A percentile compares a stretch with the other conserved stretches of the same genome.
phyloP scores from a whole-genome alignment of 768 basidiomycete species.

The Dioszegia crocea region DNA sequence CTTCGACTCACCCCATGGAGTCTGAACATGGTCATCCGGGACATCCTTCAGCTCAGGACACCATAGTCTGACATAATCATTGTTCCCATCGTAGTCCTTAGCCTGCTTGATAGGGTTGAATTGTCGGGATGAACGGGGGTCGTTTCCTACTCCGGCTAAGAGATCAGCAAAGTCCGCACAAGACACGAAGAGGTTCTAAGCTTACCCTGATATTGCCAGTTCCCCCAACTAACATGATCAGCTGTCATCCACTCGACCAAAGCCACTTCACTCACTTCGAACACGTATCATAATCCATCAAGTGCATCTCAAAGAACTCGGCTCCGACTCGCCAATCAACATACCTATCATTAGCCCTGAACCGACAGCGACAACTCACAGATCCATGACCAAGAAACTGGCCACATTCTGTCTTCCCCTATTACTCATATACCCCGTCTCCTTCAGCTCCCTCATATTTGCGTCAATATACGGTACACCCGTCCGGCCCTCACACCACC shows the following conservation, averaged over 20 bases:
- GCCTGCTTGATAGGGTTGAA: conserved; percentile 51
- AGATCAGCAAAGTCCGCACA: neutral
- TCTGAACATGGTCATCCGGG: conserved; percentile 35
- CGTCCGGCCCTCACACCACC: conserved; percentile 50
- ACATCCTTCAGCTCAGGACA: conserved; percentile 43
- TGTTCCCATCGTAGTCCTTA: conserved; percentile 42
- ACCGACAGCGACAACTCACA: conserved; percentile 27
- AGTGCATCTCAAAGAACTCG: conserved; percentile 54
- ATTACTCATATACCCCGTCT: conserved; percentile 53
- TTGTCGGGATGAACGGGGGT: conserved; percentile 46
- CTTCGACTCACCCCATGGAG: conserved; percentile 46
- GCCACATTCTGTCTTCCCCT: conserved; percentile 55
- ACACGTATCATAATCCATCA: conserved; percentile 62
- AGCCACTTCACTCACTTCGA: conserved; percentile 54
- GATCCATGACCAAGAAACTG: conserved; percentile 52
- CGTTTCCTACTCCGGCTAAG: conserved; percentile 48
- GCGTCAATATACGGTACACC: conserved; percentile 54
- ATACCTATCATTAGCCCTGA: conserved; percentile 23
- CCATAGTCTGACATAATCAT: conserved; percentile 43
- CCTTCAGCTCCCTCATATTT: conserved; percentile 49
- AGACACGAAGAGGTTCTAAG: neutral
- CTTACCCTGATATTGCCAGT: conserved; percentile 44
- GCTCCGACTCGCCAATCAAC: conserved; percentile 54
- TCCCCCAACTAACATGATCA: conserved; percentile 41
- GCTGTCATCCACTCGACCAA: too few relatives aligned